Evolutionary conservation across 1,284 basidiomycete species (phyloP).

Genomic region (Thelephora terrestris): DNA sequence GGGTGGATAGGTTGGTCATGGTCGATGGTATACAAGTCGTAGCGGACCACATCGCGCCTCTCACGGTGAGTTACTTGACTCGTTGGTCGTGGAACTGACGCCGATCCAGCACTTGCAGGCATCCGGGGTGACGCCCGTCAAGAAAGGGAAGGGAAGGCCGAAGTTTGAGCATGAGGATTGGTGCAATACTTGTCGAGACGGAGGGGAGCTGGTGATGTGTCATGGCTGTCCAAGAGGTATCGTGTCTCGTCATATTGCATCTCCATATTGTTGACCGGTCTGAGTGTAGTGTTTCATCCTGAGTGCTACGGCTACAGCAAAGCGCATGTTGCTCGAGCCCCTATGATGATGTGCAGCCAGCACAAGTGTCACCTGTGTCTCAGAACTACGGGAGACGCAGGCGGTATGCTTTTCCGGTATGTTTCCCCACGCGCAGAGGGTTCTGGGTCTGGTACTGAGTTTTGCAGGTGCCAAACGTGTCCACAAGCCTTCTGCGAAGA

Average conservation of each 20-base stretch:
- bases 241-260: not conserved
- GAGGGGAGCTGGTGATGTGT: constrained; percentile 43
- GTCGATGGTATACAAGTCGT: constrained; percentile 38
- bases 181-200: constrained; percentile 49
- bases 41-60: constrained; percentile 22
- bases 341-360: constrained; percentile 32
- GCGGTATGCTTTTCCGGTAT: constrained; percentile 17
- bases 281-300: constrained; percentile 37
- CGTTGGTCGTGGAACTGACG: not conserved
- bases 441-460: not conserved
- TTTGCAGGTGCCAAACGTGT: constrained; percentile 44
- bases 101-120: not conserved
- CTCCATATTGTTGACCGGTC: not conserved
- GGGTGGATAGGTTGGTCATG: constrained; percentile 28
- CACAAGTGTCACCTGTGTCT: constrained; percentile 30
- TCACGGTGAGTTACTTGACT: constrained; percentile 20
- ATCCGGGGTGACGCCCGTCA: constrained; percentile 5
- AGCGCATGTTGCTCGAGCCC: constrained; percentile 17
- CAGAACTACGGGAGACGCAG: constrained; percentile 9
- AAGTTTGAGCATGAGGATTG: constrained; percentile 41
- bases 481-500: constrained; percentile 51
- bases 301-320: constrained; percentile 31
- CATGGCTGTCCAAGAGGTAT: constrained; percentile 41
- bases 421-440: not conserved
- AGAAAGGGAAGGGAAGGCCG: constrained; percentile 21